Base-by-base conservation (phyloP, 345 rosid species). In the Litchi chinensis region DNA sequence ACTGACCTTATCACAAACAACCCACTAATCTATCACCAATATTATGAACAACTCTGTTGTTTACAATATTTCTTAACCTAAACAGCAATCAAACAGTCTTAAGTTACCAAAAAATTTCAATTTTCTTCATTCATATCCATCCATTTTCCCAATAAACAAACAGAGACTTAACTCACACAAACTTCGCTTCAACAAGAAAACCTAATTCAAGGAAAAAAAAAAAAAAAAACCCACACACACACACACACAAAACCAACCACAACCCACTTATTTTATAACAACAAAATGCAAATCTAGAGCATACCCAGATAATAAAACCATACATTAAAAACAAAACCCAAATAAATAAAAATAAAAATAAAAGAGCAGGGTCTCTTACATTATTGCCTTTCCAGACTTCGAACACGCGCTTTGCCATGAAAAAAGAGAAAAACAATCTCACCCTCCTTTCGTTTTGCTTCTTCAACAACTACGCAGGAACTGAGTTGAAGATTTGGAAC, bases 351-450 rank as follows among this genome's bases (percentile, higher is more conserved):
- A 41, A 44, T 18, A 16, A 56, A 0, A 67, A 18, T 3, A 4
- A 22, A 8, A 70, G 37, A 19, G 28, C 28, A 10, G 19, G 46
- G 39, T 41, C n/a, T 65, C 93, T 88, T 88, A 94, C 98, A 87
- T 92, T 95, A 71, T 91, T 93, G 78, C 98, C 98, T 92, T 89
- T 91, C 98, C 98, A 95, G 69, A 78, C 91, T 85, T 95, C 89
- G 77, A 85, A 93, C 22, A 92, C 95, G 84, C 98, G 94, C 85
- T 91, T 90, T 22, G 89, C 95, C 98, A 92, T 92, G 69, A 79
- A 71, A 80, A 74, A 62, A 79, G 13, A 56, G 46, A 71, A 80
- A 71, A 62, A 80, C 37, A 56, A 52, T 40, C 65, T 6, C 82
- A 66, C 69, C 76, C 78, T 16, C 65, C 65, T 21, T 22, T 60